Conservation (phyloP, 2,329 filamentous ascomycete genomes). For the Sporothrix pseudoabietina region DNA sequence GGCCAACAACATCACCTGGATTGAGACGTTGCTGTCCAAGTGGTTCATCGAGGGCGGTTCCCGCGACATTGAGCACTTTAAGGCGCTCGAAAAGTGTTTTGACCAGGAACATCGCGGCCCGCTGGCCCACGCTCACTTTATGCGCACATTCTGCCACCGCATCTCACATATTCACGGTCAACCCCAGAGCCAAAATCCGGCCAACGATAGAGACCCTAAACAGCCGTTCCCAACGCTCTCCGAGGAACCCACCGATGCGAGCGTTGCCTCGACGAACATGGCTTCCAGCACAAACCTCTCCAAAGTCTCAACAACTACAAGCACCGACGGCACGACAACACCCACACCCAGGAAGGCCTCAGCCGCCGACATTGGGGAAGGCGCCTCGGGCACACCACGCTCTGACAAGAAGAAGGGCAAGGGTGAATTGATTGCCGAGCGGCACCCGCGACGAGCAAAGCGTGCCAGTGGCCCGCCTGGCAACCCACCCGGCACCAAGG, state of each 20-base stretch:
- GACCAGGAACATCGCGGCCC: constrained; percentile 63
- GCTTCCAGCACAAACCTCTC: constrained; percentile 3
- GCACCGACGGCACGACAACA: constrained; percentile 28
- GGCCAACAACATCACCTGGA: constrained; percentile 62
- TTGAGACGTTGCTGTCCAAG: constrained; percentile 64
- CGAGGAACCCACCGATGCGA: constrained; percentile 39
- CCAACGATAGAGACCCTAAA: constrained; percentile 40
- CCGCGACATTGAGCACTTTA: constrained; percentile 65
- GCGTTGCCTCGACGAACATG: constrained; percentile 27
- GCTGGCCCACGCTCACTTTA: constrained; percentile 61
- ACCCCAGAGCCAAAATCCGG: constrained; percentile 34
- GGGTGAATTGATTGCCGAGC: constrained; percentile 43
- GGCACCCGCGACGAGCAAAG: constrained; percentile 42
- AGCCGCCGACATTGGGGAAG: constrained; percentile 24
- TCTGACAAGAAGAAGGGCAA: constrained; percentile 44
- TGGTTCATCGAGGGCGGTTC: constrained; percentile 64
- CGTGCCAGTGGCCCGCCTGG: constrained; percentile 43
- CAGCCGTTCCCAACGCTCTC: constrained; percentile 37
- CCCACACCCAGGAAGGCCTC: constrained; percentile 33
- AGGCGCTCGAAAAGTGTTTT: constrained; percentile 62
- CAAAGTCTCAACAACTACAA: not conserved
- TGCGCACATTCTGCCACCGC: constrained; percentile 61
- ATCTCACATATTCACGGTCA: constrained; percentile 41
- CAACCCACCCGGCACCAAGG: constrained; percentile 43
- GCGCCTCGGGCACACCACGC: constrained; percentile 34